Base-by-base conservation (phyloP, 257 asterid genomes). In the Nemophila menziesii region DNA sequence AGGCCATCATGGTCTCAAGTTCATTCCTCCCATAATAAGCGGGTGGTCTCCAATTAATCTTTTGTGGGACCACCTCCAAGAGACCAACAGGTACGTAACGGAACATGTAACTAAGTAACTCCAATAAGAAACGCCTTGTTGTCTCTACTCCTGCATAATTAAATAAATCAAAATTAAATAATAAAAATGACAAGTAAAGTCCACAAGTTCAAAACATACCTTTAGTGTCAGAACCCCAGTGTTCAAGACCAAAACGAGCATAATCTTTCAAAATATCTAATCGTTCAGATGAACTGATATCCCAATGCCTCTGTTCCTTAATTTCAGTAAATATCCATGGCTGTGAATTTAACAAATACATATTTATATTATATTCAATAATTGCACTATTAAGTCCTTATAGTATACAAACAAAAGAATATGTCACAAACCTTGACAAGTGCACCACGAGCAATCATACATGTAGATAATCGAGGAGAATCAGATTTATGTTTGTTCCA, bases 261-360 rank as follows among this genome's bases (percentile, higher is more conserved):
- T 68, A 90, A 57, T 90, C 94, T 73, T 74, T 90, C 75, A 90
- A 56, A 34, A 85, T 84, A 60, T 74, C 47, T 33, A 90, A 41
- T 52, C 96, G 65, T 61, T 90, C 94, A 21, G 79, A 77, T 15
- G 95, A 89, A 48, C 79, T 76, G 56, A 89, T 84, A 61, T 89
- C 98, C 98, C 96, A 90, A 53, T 90, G 86, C 75, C 93, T 79
- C 72, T 90, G 96, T 56, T 90, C 99, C 78, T 81, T 90, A 60
- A 90, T 79, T 70, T 90, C 96, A 20, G 96, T 90, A 54, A 90
- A 90, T 60, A 90, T 64, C 98, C 98, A 90, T 4, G 96, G 98
- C 96, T 89, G 79, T 58, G 59, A 60, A 68, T 44, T 17, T 2
- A 3, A 41, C n/a, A 13, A 29, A 29, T 29, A 29, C 36, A 29